Evolutionary conservation across 2,329 filamentous ascomycete genomes (phyloP).

Genomic region (Penicillium sp.): DNA sequence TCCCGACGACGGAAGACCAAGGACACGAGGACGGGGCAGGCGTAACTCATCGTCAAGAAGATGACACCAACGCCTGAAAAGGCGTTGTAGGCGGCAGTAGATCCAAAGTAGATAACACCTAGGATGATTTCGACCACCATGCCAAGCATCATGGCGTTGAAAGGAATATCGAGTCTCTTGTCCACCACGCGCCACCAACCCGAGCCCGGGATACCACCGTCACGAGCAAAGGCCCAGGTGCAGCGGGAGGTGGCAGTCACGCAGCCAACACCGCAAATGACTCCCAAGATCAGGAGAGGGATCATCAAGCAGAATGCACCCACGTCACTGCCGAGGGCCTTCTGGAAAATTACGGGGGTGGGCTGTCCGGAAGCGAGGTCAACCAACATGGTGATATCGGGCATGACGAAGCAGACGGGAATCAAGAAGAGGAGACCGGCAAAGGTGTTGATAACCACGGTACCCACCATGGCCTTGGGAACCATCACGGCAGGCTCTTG

Average conservation of each 20-base stretch:
- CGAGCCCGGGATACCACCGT: slow-evolving; percentile 70
- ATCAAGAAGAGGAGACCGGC: slow-evolving; percentile 68
- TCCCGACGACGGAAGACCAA: slow-evolving; percentile 58
- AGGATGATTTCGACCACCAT: slow-evolving; percentile 69
- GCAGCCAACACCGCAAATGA: slow-evolving; percentile 70
- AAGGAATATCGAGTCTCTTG: slow-evolving; percentile 64
- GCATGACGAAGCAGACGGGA: slow-evolving; percentile 72
- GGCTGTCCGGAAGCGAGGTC: slow-evolving; percentile 68
- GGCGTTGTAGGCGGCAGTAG: slow-evolving; percentile 72
- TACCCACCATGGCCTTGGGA: slow-evolving; percentile 67
- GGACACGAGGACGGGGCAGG: slow-evolving; percentile 65
- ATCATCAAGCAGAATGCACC: slow-evolving; percentile 73
- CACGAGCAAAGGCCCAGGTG: slow-evolving; percentile 72
- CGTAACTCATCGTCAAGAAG: slow-evolving; percentile 70
- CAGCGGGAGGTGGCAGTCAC: slow-evolving; percentile 70
- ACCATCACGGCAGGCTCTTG: slow-evolving; percentile 64
- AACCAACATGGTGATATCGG: slow-evolving; percentile 63
- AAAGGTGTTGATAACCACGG: slow-evolving; percentile 62
- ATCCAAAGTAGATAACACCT: slow-evolving; percentile 78
- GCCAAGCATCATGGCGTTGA: slow-evolving; percentile 67
- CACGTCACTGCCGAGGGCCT: slow-evolving; percentile 65
- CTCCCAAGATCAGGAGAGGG: slow-evolving; percentile 66
- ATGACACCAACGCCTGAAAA: slow-evolving; percentile 80
- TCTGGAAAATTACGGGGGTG: slow-evolving; percentile 72
- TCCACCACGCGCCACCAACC: slow-evolving; percentile 65